Evolutionary conservation across 371 early-diverging fungal species (phyloP), one percentile per base, ranked within the genome.

Genomic region (Capillidium heterosporum): DNA sequence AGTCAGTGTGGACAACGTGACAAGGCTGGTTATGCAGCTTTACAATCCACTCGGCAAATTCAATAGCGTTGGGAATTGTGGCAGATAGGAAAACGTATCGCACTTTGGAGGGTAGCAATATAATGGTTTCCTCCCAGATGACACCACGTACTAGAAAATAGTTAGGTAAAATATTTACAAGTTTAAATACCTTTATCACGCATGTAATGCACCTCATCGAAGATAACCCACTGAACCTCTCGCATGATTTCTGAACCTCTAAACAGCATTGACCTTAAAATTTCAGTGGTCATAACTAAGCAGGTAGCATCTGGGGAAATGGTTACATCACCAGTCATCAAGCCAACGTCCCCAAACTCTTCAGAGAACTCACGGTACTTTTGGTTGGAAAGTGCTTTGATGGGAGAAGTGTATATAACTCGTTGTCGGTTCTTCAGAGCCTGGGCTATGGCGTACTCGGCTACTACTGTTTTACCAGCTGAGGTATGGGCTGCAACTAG

Each of bases 141-240:
- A 99, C 99, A 65, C 99, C 99, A 63, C 99, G 88, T 52, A n/a
- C n/a, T n/a, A n/a, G n/a, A n/a, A n/a, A n/a, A n/a, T n/a, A n/a
- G 82, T 87, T 76, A 70, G 26, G 19, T 8, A 5, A 43, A 8
- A 7, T 19, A 53, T 54, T 71, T 71, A n/a, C n/a, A n/a, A n/a
- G n/a, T n/a, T n/a, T n/a, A n/a, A n/a, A n/a, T n/a, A n/a, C 73
- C 72, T 57, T 72, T 66, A 66, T 96, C 94, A 64, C 95, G 74
- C 99, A 99, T 97, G 67, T 99, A 99, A 70, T 99, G 99, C 56
- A 99, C 88, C 77, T 99, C 99, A 68, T 99, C 99, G 75, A 93
- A 99, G 28, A 99, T 81, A 31, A 99, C 93, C 98, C 98, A 99
- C 8, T 95, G 87, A 3, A 99, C 94, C 72, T 99, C 99, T 59